Evolutionary conservation across 495 filamentous ascomycete species (phyloP).

Genomic region (Penicillium manginii): DNA sequence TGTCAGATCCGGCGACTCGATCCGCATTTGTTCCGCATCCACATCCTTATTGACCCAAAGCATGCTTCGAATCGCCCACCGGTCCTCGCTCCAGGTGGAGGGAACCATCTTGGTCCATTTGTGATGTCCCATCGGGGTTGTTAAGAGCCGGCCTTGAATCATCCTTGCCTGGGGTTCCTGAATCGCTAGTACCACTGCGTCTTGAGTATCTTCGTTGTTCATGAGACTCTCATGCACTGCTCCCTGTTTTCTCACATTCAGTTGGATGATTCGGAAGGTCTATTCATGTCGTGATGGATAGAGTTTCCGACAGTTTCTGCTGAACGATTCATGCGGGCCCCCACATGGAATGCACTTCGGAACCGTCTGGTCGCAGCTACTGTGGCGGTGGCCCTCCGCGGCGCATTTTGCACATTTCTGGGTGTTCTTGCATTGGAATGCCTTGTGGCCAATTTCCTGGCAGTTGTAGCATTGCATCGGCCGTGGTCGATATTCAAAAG

Average conservation of each 20-base stretch:
- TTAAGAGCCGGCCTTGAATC: conserved; percentile 26
- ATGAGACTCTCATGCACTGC: conserved; percentile 32
- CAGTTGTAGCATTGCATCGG: conserved; percentile 34
- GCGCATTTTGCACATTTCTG: conserved; percentile 34
- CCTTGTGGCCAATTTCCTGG: conserved; percentile 33
- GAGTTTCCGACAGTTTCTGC: conserved; percentile 34
- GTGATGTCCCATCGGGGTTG: conserved; percentile 29
- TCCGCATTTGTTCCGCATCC: conserved; percentile 28
- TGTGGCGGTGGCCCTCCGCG: conserved; percentile 29
- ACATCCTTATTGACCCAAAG: conserved; percentile 35
- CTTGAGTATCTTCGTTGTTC: conserved; percentile 28
- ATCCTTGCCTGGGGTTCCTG: conserved; percentile 32
- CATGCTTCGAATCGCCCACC: conserved; percentile 36
- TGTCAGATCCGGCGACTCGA: conserved; percentile 33
- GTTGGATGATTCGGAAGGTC: conserved; percentile 31
- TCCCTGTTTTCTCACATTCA: conserved; percentile 36
- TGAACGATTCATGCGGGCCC: conserved; percentile 35
- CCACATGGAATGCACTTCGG: conserved; percentile 30
- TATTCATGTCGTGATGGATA: conserved; percentile 32
- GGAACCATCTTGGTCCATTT: conserved; percentile 37
- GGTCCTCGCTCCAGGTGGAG: conserved; percentile 21
- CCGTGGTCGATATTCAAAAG: conserved; percentile 29
- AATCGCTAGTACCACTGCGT: conserved; percentile 27
- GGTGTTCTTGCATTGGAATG: conserved; percentile 29
- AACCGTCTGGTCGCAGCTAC: conserved; percentile 21